phyloP scores from a whole-genome alignment of 371 early-diverging fungal genomes.

The Spraguea lophii region DNA sequence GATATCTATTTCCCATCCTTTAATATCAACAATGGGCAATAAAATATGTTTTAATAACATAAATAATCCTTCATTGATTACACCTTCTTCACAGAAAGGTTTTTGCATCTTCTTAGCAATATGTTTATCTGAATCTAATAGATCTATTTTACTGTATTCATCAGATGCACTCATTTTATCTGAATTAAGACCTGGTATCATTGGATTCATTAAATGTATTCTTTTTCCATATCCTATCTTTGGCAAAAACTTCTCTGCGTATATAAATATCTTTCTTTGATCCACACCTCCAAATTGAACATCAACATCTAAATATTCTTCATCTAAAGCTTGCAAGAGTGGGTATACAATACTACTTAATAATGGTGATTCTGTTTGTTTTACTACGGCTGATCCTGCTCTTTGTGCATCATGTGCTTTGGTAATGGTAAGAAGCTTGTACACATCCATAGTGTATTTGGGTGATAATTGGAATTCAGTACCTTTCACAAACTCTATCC shows the following conservation, averaged over 20 bases:
- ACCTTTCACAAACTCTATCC: constrained; percentile 74
- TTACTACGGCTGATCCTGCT: constrained; percentile 98
- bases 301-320: constrained; percentile 86
- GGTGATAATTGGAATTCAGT: constrained; percentile 62
- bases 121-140: constrained; percentile 63
- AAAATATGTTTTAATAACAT: constrained; percentile 66
- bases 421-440: constrained; percentile 62
- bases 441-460: constrained; percentile 77
- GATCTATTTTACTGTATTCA: constrained; percentile 84
- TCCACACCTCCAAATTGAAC: constrained; percentile 98
- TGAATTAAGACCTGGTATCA: constrained; percentile 88
- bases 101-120: constrained; percentile 76
- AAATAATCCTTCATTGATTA: constrained; percentile 73
- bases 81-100: constrained; percentile 92
- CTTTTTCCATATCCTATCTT: constrained; percentile 85
- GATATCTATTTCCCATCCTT: constrained; percentile 43
- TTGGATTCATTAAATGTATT: constrained; percentile 94
- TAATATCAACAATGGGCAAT: constrained; percentile 52
- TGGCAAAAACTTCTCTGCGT: constrained; percentile 86
- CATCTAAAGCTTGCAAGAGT: constrained; percentile 92
- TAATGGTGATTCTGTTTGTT: constrained; percentile 79
- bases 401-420: constrained; percentile 86
- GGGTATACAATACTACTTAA: constrained; percentile 88
- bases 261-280: constrained; percentile 96
- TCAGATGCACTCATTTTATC: constrained; percentile 93